Evolutionary conservation across 1,284 basidiomycete genomes (phyloP), one percentile per base, ranked within the genome.

Genomic region (Hemileccinum hortonii): DNA sequence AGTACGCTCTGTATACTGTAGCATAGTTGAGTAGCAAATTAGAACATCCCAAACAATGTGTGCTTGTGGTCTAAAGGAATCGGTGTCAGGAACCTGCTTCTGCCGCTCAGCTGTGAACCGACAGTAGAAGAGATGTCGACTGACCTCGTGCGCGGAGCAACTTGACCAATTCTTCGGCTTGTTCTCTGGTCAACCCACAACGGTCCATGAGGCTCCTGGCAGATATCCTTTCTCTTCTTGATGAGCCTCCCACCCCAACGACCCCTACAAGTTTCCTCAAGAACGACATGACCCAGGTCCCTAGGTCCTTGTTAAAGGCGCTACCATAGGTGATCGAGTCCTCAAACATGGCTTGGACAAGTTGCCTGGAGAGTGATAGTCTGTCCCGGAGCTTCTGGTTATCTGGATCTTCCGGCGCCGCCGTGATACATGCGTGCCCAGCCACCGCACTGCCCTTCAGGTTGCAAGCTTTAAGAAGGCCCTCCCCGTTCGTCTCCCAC

Each of bases 361-460:
- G 35, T 39, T 55, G 47, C 24, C 48, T 63, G 21, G 62, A 64
- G 15, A 45, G 16, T 1, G 47, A 39, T 26, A 50, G n/a, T 29
- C 59, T 69, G 3, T 53, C 45, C 12, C 12, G 30, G 21, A 54
- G 36, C 7, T 16, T 47, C 24, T 35, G 35, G 33, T 56, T 43
- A 4, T 43, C 15, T 21, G 44, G 18, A 29, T 54, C 18, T 2
- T 55, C 55, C 18, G 26, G 22, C 11, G 40, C 30, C 21, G 65
- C 60, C n/a, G 65, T 69, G 45, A 67, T 56, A 21, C 65, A 67
- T 2, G 67, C 67, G 48, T 66, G 65, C 6, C 62, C 63, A 32
- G 48, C 60, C 26, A 64, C 41, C 6, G 32, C 52, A 39, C 46
- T 46, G 26, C 47, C 16, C 54, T 54, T 62, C 49, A 67, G 18